Percentiles rank a stretch among this genome's conserved stretches.
Conservation (phyloP, 345 rosid genomes). For the Toxicodendron radicans region DNA sequence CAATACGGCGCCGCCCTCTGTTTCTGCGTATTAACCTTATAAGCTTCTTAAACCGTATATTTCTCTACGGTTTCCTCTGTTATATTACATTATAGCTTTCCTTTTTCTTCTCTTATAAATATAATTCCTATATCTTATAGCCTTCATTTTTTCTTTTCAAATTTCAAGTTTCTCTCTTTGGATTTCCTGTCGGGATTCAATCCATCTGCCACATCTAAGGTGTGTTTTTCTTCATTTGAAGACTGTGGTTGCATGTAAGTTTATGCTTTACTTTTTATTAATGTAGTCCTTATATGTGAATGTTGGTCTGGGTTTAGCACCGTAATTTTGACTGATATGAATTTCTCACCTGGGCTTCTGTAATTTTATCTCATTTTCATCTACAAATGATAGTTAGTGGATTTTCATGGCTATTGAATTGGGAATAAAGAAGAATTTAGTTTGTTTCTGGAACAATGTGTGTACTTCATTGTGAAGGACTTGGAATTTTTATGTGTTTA, state of each 20-base stretch:
- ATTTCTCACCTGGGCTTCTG: neutral
- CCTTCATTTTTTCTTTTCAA: neutral
- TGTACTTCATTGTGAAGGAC: neutral
- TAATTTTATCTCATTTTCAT: conserved; percentile 5
- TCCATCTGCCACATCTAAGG: conserved; percentile 18
- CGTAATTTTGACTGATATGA: neutral
- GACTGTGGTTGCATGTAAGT: neutral
- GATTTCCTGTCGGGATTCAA: conserved; percentile 13
- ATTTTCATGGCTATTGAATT: neutral
- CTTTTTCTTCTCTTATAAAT: conserved; percentile 1
- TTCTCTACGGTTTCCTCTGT: neutral
- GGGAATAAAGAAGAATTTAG: neutral
- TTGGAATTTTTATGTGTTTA: neutral
- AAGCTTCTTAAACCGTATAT: conserved; percentile 16
- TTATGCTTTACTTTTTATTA: neutral
- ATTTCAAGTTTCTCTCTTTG: neutral
- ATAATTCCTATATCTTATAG: neutral
- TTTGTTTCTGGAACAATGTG: neutral
- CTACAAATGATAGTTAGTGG: neutral
- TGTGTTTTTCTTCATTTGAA: neutral
- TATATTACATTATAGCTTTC: neutral
- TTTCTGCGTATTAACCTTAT: neutral
- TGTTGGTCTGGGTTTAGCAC: conserved; percentile 11
- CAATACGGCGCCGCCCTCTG: conserved; percentile 24
- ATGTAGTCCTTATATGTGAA: neutral